A percentile compares a stretch with the other conserved stretches of the same genome.
Conservation (phyloP, 2,329 filamentous ascomycete genomes). For the Aspergillus aculeatus region DNA sequence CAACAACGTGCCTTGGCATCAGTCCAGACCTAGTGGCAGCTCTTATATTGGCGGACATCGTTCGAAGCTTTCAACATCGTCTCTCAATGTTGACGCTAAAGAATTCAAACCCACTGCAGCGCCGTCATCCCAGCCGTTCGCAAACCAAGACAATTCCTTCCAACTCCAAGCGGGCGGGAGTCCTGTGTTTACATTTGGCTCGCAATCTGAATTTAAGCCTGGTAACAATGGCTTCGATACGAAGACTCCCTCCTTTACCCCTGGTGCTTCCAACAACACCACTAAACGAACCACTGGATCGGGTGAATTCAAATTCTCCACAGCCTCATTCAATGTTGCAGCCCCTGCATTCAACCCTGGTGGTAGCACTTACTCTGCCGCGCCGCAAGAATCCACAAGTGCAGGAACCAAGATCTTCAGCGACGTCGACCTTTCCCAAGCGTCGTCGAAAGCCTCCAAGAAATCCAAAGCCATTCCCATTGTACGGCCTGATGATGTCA, state of each 20-base stretch:
- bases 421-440: constrained; percentile 63
- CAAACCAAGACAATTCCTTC: constrained; percentile 46
- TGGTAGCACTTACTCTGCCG: constrained; percentile 28
- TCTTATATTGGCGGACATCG: constrained; percentile 55
- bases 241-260: constrained; percentile 69
- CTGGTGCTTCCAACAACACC: constrained; percentile 34
- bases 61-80: constrained; percentile 70
- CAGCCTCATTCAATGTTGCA: constrained; percentile 70
- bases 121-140: constrained; percentile 48
- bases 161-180: constrained; percentile 36
- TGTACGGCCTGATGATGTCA: constrained; percentile 60
- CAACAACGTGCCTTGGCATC: constrained; percentile 35
- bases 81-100: constrained; percentile 83
- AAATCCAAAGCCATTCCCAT: constrained; percentile 84
- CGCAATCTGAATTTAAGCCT: constrained; percentile 30
- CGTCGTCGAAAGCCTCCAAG: constrained; percentile 63
- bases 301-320: constrained; percentile 63
- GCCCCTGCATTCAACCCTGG: constrained; percentile 73
- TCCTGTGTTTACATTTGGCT: constrained; percentile 31
- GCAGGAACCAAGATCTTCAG: constrained; percentile 59
- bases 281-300: constrained; percentile 22
- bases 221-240: constrained; percentile 62
- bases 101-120: constrained; percentile 69
- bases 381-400: constrained; percentile 20
- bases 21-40: constrained; percentile 31